Conservation (phyloP, 257 asterid genomes). For the Craterostigma plantagineum region DNA sequence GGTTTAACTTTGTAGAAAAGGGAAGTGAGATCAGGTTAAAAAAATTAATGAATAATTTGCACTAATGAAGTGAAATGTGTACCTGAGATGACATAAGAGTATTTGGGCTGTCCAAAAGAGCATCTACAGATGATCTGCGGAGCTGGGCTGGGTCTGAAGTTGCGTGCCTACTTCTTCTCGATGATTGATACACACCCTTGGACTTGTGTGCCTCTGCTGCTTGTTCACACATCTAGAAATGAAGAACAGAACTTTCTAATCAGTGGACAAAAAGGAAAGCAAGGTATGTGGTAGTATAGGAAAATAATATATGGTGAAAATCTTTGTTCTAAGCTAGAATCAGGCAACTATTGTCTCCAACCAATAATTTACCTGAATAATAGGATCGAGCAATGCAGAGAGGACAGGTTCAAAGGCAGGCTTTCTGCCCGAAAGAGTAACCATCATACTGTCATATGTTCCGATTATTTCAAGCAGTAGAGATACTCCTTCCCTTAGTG, state of each 20-base stretch:
- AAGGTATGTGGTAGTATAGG: not conserved
- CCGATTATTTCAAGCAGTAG: slow-evolving; percentile 81
- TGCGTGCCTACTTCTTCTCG: slow-evolving; percentile 54
- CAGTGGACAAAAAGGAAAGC: slow-evolving; percentile 9
- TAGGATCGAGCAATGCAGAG: slow-evolving; percentile 91
- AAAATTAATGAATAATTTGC: not conserved
- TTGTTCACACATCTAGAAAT: slow-evolving; percentile 85
- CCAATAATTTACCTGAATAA: slow-evolving; percentile 48
- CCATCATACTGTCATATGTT: slow-evolving; percentile 75
- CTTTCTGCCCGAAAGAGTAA: slow-evolving; percentile 54
- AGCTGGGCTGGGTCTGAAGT: slow-evolving; percentile 49
- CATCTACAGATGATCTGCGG: slow-evolving; percentile 80
- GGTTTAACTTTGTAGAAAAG: not conserved
- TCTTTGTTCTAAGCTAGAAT: not conserved
- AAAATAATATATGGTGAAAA: not conserved
- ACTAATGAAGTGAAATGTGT: not conserved
- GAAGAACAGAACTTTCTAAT: slow-evolving; percentile 7
- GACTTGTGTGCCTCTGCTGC: slow-evolving; percentile 99
- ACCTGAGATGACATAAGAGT: slow-evolving; percentile 53
- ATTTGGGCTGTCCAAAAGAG: slow-evolving; percentile 46
- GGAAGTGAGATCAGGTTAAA: not conserved
- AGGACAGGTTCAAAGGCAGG: slow-evolving; percentile 79
- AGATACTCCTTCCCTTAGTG: slow-evolving; percentile 80
- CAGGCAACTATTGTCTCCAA: too few relatives aligned
- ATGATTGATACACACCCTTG: slow-evolving; percentile 63